phyloP scores from a whole-genome alignment of 345 rosid genomes.

The Sisymbrium altissimum region DNA sequence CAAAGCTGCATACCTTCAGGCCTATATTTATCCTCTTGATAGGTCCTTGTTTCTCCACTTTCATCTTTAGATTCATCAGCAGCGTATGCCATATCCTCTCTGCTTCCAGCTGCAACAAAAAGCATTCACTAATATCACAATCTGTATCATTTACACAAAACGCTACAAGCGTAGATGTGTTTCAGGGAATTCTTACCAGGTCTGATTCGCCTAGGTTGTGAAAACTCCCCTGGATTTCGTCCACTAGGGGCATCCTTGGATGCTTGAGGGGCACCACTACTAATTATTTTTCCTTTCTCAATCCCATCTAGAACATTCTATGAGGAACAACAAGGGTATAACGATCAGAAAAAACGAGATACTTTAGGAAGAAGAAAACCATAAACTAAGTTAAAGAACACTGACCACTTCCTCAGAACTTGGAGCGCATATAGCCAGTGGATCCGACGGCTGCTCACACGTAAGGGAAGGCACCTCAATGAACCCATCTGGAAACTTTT shows the following conservation, averaged over 20 bases:
- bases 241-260: conserved; percentile 68
- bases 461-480: conserved; percentile 70
- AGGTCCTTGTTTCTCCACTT: conserved; percentile 39
- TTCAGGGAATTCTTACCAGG: conserved; percentile 48
- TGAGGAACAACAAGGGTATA: conserved; percentile 2
- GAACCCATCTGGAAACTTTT: conserved; percentile 50
- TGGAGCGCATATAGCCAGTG: conserved; percentile 73
- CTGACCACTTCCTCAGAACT: conserved; percentile 78
- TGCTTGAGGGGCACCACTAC: conserved; percentile 77
- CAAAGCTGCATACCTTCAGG: conserved; percentile 51
- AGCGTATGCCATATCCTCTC: conserved; percentile 52
- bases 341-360: conserved; percentile 17
- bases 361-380: neutral
- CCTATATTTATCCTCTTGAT: conserved; percentile 51
- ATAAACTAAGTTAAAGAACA: neutral
- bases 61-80: conserved; percentile 51
- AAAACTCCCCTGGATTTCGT: conserved; percentile 42
- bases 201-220: conserved; percentile 57
- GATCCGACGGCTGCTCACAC: conserved; percentile 65
- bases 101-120: conserved; percentile 52
- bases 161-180: conserved; percentile 7
- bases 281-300: conserved; percentile 73
- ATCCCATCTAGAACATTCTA: conserved; percentile 79
- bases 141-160: conserved; percentile 1
- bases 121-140: conserved; percentile 25